These are phyloP conservation scores for Alternaria gaisen DNA, from an alignment of 2,329 filamentous ascomycete genomes.

Conservation along the genomic window DNA sequence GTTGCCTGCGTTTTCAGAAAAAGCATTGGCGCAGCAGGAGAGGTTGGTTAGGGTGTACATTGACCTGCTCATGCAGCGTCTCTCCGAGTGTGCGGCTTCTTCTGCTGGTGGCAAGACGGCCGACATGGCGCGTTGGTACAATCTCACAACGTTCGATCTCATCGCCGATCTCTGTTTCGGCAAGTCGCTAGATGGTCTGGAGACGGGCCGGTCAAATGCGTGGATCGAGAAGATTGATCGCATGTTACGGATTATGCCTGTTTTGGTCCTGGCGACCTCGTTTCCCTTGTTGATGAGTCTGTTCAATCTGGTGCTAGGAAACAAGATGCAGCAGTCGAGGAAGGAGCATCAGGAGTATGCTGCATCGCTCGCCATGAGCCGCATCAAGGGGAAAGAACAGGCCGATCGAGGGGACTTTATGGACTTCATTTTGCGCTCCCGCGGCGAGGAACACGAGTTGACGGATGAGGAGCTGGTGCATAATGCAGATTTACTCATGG, in stretches of 20 bases:
- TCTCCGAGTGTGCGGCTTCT: not conserved
- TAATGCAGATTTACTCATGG: not conserved
- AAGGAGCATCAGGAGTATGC: not conserved
- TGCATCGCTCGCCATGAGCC: not conserved
- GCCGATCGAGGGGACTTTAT: not conserved
- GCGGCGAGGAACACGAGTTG: not conserved
- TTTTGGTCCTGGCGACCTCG: not conserved
- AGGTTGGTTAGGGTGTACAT: not conserved
- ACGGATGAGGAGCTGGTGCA: not conserved
- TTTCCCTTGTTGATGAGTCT: not conserved
- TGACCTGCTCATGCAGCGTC: not conserved
- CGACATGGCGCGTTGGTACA: not conserved
- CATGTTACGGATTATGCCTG: not conserved
- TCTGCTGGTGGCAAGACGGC: not conserved
- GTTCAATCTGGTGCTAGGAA: not conserved
- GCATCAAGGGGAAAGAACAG: not conserved
- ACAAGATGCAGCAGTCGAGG: not conserved
- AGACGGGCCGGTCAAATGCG: not conserved
- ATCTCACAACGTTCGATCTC: not conserved
- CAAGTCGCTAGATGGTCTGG: not conserved
- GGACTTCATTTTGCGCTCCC: not conserved
- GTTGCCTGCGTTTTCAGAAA: not conserved
- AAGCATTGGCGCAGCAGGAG: not conserved
- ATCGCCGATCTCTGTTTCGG: not conserved
- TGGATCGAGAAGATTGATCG: not conserved